Evolutionary conservation across 2,329 filamentous ascomycete genomes (phyloP), one percentile per base, ranked within the genome.

Genomic region (Colletotrichum incanum): DNA sequence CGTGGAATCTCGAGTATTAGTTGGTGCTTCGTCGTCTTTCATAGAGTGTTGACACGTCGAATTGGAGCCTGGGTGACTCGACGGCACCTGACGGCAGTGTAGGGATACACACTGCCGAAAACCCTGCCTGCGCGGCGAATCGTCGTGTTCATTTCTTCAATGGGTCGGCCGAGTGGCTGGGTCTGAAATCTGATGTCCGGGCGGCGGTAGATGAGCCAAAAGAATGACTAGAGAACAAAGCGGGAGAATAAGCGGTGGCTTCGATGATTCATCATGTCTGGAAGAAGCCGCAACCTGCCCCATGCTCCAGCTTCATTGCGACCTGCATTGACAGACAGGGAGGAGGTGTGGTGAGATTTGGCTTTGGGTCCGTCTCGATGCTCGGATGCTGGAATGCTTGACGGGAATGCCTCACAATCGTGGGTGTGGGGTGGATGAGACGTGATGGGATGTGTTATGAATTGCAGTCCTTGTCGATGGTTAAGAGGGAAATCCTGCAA

Each of bases 251-350:
- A 39, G 45, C 28, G 20, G 45, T 39, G 39, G 65, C 54, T 39
- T 69, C 70, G 70, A 72, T 72, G 70, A 72, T 70, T 72, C 70
- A 72, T 72, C 65, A 72, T 65, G 18, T 54, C 16, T 14, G 20
- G 20, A 47, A 28, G 41, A 52, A 26, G 65, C 65, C 54, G 59
- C 45, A 52, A 6, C 3, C 34, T 47, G 70, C 26, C 31, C 58
- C 65, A 45, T 69, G 60, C 65, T 69, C 47, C 54, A 55, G 31
- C n/a, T 54, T 26, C 20, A 31, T 45, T 49, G 50, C 65, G 43
- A 69, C 50, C 52, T 64, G 69, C 70, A 65, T 63, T 70, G 65
- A 60, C 58, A 54, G 65, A 39, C 69, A 69, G 59, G 69, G 65
- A 71, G 56, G 41, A 14, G 9, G 39, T 26, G 28, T 55, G 47